Base-by-base conservation (phyloP, 2,329 filamentous ascomycete species). In the Verticillium longisporum region DNA sequence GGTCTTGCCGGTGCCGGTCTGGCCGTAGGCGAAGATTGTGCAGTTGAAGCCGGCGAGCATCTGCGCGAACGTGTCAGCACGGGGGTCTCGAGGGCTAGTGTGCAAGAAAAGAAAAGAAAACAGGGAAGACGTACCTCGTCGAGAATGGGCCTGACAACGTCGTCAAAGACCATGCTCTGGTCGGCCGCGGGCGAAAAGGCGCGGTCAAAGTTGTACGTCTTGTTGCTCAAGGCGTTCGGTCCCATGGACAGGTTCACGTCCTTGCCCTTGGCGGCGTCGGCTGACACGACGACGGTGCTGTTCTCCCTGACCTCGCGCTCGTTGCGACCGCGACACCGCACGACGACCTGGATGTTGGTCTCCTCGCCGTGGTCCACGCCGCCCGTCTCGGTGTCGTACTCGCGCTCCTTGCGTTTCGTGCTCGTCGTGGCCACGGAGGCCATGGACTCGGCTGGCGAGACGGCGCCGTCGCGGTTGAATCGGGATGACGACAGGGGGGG, bases 321-420 rank as follows among this genome's bases (percentile, higher is more conserved):
- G 72, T 91, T 98, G 65, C 95, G 89, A 6, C 94, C 95, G 67
- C 95, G 86, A 77, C 94, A 99, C 65, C 95, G 85, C 61, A 99
- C 96, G 37, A 98, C 93, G 56, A 99, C 95, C 72, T 96, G 95
- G 76, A 99, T 99, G 73, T 97, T 99, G 7, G 94, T 98, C 74
- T 96, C 92, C 68, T 93, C 88, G 58, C 84, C 83, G 7, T 33
- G 37, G 37, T 26, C 26, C 1, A 50, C n/a, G 21, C 37, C 18
- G 21, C 21, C 57, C 61, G 77, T 75, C 56, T 85, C 83, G 3
- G 80, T 74, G 36, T 90, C 86, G 5, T 83, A 74, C 45, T 96
- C 91, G 70, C 91, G 85, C 68, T 95, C 91, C 74, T 97, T 97
- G 70, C 93, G 88, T 79, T 97, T 97, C 55, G 80, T 82, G 31